Base-by-base conservation (phyloP, 2,329 filamentous ascomycete genomes). In the Penicillium sp. region DNA sequence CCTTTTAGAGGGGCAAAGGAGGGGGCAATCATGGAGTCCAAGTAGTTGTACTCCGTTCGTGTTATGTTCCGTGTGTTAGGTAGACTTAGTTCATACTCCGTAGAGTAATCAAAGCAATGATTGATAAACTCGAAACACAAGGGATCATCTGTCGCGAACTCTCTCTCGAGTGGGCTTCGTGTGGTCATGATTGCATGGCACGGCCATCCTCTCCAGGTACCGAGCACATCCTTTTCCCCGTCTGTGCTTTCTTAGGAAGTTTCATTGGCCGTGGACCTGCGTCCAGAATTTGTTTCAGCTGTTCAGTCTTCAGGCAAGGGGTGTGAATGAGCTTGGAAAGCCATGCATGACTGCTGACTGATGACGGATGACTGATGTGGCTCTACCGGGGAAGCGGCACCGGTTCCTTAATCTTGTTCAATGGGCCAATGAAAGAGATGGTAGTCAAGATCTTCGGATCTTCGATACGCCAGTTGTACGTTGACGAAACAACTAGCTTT, bases 271-370 rank as follows among this genome's bases (percentile, higher is more conserved):
- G 30, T 23, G 45, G 35, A 47, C 40, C 41, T 53, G 23, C 35
- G 39, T 35, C 38, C 16, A 14, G 30, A 16, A 23, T 47, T 43
- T 39, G 58, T 61, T 65, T 65, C 62, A 65, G 61, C 53, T 55
- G 30, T 58, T 44, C 40, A 41, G 41, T 38, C 42, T 34, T 18
- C 9, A 64, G 53, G 61, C 45, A 62, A 64, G 61, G 62, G 57
- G 40, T 43, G 14, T 38, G 23, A 35, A 45, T 39, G 42, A 49
- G 19, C 45, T 43, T 23, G 26, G 34, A 35, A 32, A 54, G 47
- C 51, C 53, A 39, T 51, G 42, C 42, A 54, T 50, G 41, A 49
- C 45, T 40, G 45, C 30, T 47, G 19, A 27, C 45, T 40, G 45
- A 40, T 47, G 19, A 27, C 19, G 10, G 13, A 19, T 34, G 26